Base-by-base conservation (phyloP, 2,329 filamentous ascomycete species). In the Colletotrichum tofieldiae region DNA sequence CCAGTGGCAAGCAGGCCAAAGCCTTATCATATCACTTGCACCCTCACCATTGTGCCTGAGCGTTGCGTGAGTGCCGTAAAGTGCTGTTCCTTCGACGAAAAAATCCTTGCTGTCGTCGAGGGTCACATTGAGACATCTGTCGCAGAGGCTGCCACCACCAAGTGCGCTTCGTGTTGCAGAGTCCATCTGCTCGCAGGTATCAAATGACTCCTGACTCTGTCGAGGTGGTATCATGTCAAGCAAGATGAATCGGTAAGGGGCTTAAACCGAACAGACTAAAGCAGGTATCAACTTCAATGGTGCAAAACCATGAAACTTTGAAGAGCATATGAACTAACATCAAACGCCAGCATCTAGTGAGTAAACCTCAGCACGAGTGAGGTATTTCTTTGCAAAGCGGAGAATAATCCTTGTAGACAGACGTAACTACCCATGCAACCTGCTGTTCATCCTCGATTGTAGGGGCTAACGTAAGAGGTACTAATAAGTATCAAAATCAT, bases 31-130 rank as follows among this genome's bases (percentile, higher is more conserved):
- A 2, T 29, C 23, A 2, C 43, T 29, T n/a, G 37, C 32, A 5
- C 43, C 64, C 35, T 60, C 64, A 2, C 26, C 16, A 1, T 6
- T 29, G 7, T 66, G 54, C 14, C 64, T 41, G 14, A 66, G n/a
- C 2, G 35, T 60, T 2, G 43, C 16, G 9, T 43, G 16, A 5
- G 7, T 12, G 11, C 32, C 43, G 5, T 45, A 14, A 6, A 29
- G 12, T 6, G 23, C 11, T 7, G 18, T 14, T 12, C 8, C 41
- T 18, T 39, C 52, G 18, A 23, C 6, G n/a, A 65, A 65, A 2
- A 29, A 29, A 1, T 58, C 41, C 20, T 16, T 35, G 52, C 49
- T 58, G n/a, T 65, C 63, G 11, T 65, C 29, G 5, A 65, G 18
- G 0, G 58, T 5, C 3, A 58, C 61, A 14, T 20, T 18, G 4